phyloP scores from a whole-genome alignment of 164 flowering plant species.

The Tetracentron sinense region DNA sequence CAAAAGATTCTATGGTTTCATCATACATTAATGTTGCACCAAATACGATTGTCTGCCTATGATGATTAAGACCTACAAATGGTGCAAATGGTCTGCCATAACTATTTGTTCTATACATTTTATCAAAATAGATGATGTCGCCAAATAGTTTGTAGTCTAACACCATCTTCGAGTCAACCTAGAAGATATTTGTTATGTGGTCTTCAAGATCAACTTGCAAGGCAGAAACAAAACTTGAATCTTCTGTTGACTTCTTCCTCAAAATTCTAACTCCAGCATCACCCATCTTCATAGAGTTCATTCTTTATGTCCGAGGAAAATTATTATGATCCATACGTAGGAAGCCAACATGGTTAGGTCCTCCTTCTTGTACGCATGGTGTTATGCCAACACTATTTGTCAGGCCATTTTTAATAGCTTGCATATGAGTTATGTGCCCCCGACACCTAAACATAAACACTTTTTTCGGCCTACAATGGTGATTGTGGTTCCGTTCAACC shows the following conservation, averaged over 20 bases:
- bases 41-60: neutral
- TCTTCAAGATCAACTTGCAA: conserved; percentile 1
- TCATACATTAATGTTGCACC: conserved; percentile 2
- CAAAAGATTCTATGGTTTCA: too few species aligned
- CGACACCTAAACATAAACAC: neutral
- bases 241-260: neutral
- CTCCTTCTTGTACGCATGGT: neutral
- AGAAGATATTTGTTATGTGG: conserved; percentile 5
- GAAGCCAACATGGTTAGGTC: neutral
- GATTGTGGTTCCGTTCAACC: neutral
- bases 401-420: neutral
- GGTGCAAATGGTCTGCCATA: neutral
- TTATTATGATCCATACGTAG: neutral
- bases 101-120: neutral
- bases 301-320: neutral
- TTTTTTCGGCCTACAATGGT: too few species aligned
- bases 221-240: neutral
- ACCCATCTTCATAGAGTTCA: neutral
- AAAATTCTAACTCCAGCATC: neutral
- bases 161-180: neutral
- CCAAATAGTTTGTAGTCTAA: neutral
- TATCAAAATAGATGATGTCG: conserved; percentile 9
- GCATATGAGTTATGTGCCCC: neutral
- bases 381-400: neutral
- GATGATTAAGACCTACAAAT: neutral